Evolutionary conservation across 768 basidiomycete genomes (phyloP).

Genomic region (Boletus rubroflammeus): DNA sequence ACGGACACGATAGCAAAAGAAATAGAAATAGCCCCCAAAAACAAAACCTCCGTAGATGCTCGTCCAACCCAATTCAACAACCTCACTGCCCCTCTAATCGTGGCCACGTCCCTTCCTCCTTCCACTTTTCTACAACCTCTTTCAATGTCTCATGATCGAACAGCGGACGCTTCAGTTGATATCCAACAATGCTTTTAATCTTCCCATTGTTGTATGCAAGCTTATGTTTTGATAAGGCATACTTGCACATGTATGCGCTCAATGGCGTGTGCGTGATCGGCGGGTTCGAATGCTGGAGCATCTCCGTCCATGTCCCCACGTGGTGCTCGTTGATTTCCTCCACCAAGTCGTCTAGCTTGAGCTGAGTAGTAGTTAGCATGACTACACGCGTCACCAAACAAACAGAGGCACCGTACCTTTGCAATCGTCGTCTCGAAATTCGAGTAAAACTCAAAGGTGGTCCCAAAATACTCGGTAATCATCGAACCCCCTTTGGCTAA

Average conservation of each 20-base stretch:
- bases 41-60: constrained; percentile 15
- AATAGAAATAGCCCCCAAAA: constrained; percentile 16
- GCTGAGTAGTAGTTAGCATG: constrained; percentile 33
- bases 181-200: constrained; percentile 70
- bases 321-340: constrained; percentile 87
- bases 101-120: constrained; percentile 54
- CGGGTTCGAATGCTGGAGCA: constrained; percentile 68
- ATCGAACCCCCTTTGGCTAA: constrained; percentile 61
- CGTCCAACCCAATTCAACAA: not conserved
- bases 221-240: constrained; percentile 63
- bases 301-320: constrained; percentile 77
- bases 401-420: constrained; percentile 43
- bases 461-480: constrained; percentile 70
- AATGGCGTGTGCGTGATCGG: constrained; percentile 70
- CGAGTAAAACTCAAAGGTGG: constrained; percentile 78
- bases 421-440: constrained; percentile 62
- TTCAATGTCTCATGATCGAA: constrained; percentile 59
- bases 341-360: constrained; percentile 63
- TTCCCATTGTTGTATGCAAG: constrained; percentile 69
- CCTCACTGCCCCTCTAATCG: constrained; percentile 18
- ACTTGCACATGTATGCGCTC: constrained; percentile 76
- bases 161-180: constrained; percentile 57
- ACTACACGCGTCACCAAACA: not conserved
- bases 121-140: constrained; percentile 80
- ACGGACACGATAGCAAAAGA: constrained; percentile 8